These are phyloP conservation scores for Geoglossum cookeanum DNA, from an alignment of 2,329 filamentous ascomycete genomes.

Conservation along the genomic window DNA sequence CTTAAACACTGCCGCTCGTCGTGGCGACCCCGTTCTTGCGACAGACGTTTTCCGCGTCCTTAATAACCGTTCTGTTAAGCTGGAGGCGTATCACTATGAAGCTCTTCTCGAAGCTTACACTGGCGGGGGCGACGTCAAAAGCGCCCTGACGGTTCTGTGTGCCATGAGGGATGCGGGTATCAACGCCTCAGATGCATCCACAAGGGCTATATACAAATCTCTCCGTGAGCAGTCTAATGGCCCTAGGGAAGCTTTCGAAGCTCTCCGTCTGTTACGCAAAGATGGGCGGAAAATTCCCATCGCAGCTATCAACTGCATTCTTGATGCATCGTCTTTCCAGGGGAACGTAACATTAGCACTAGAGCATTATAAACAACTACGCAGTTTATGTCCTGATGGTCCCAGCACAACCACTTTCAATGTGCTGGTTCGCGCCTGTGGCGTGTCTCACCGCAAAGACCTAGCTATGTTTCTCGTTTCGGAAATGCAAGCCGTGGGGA, in stretches of 20 bases:
- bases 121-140: slow-evolving; percentile 36
- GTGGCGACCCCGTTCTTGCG: slow-evolving; percentile 48
- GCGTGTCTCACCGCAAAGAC: slow-evolving; percentile 26
- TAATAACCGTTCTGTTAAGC: slow-evolving; percentile 34
- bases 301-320: slow-evolving; percentile 26
- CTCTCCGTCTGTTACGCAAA: slow-evolving; percentile 36
- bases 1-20: slow-evolving; percentile 49
- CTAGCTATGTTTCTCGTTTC: slow-evolving; percentile 40
- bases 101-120: slow-evolving; percentile 55
- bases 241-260: slow-evolving; percentile 32
- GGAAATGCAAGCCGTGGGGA: slow-evolving; percentile 38
- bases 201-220: slow-evolving; percentile 39
- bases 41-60: slow-evolving; percentile 51
- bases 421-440: slow-evolving; percentile 33
- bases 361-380: slow-evolving; percentile 40
- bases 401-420: slow-evolving; percentile 40
- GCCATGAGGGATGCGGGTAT: slow-evolving; percentile 52
- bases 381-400: slow-evolving; percentile 28
- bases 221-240: slow-evolving; percentile 30
- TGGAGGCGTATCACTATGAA: slow-evolving; percentile 58
- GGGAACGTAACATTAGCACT: slow-evolving; percentile 31
- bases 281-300: slow-evolving; percentile 30
- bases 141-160: slow-evolving; percentile 49
- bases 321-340: slow-evolving; percentile 30
- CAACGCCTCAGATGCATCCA: slow-evolving; percentile 37